Evolutionary conservation across 2,329 filamentous ascomycete genomes (phyloP).

Genomic region (Diaporthe sp.): DNA sequence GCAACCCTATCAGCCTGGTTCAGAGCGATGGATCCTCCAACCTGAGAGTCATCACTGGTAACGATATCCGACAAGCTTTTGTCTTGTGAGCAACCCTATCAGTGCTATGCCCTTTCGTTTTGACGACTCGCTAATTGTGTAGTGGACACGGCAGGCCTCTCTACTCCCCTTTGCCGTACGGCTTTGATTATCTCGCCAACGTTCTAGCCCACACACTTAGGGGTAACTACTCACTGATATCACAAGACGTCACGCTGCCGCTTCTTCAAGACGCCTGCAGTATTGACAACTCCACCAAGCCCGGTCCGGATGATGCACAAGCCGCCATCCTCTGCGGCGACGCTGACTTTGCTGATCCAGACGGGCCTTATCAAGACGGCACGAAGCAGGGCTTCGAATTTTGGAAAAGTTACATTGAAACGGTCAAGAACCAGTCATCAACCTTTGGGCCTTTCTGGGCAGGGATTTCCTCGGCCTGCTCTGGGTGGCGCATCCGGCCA

Average conservation of each 20-base stretch:
- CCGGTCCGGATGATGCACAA: constrained; percentile 42
- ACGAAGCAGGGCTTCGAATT: constrained; percentile 37
- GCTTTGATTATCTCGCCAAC: constrained; percentile 39
- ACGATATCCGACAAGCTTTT: constrained; percentile 48
- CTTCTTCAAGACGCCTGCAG: constrained; percentile 36
- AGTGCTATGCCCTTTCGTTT: not conserved
- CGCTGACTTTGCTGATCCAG: constrained; percentile 44
- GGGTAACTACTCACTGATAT: constrained; percentile 46
- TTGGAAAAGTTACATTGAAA: constrained; percentile 48
- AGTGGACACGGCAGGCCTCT: constrained; percentile 41
- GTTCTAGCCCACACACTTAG: constrained; percentile 44
- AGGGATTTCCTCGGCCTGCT: constrained; percentile 42
- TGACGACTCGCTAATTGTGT: not conserved
- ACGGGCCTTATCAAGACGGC: constrained; percentile 24
- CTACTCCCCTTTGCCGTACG: constrained; percentile 47
- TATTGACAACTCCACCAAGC: constrained; percentile 5
- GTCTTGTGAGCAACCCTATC: not conserved
- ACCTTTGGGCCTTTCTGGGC: constrained; percentile 51
- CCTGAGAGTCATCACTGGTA: constrained; percentile 47
- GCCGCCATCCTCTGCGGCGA: constrained; percentile 52
- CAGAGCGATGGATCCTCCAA: constrained; percentile 41
- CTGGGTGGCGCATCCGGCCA: constrained; percentile 43
- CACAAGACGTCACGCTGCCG: not conserved
- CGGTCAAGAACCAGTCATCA: constrained; percentile 46
- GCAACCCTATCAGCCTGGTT: constrained; percentile 42